Evolutionary conservation across 106 monocot genomes (phyloP).

Genomic region (Xerophyta viscosa): DNA sequence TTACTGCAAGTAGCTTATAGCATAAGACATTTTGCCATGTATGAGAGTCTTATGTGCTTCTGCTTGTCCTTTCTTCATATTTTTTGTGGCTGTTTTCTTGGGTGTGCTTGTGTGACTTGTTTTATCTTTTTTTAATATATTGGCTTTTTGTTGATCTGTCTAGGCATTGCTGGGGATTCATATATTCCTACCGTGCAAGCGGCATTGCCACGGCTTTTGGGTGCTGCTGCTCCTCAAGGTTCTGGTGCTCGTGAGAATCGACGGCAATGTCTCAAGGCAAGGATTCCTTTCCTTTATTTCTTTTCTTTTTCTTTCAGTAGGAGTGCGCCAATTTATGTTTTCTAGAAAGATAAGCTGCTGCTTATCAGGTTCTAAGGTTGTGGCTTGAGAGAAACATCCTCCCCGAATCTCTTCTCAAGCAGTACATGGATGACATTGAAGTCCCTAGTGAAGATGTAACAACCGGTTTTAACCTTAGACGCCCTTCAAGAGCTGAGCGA

Average conservation of each 20-base stretch:
- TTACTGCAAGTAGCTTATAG: too few relatives aligned
- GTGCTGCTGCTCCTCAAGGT: slow-evolving; percentile 89
- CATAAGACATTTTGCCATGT: too few relatives aligned
- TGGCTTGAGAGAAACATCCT: slow-evolving; percentile 94
- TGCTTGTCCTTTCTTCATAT: too few relatives aligned
- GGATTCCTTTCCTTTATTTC: too few relatives aligned
- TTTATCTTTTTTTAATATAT: too few relatives aligned
- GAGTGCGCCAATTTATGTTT: too few relatives aligned
- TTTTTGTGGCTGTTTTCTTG: background rate
- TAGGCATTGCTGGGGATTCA: slow-evolving; percentile 79
- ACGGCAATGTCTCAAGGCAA: slow-evolving; percentile 93
- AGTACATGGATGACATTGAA: slow-evolving; percentile 79
- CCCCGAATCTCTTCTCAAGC: slow-evolving; percentile 74
- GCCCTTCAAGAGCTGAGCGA: slow-evolving; percentile 85
- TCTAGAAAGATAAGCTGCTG: background rate
- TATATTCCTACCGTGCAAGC: slow-evolving; percentile 86
- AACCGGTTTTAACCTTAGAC: slow-evolving; percentile 46
- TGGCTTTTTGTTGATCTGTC: background rate
- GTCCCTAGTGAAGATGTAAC: slow-evolving; percentile 57
- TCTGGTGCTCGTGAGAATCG: slow-evolving; percentile 84
- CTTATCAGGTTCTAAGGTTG: slow-evolving; percentile 58
- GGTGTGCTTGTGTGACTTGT: too few relatives aligned
- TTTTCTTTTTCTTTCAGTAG: too few relatives aligned
- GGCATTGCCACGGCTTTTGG: slow-evolving; percentile 71
- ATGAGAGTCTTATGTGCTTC: too few relatives aligned